A percentile compares a stretch with the other conserved stretches of the same genome.
These are phyloP conservation scores for Carex scoparia DNA, from an alignment of 176 grass and related monocot genomes.

Conservation along the genomic window DNA sequence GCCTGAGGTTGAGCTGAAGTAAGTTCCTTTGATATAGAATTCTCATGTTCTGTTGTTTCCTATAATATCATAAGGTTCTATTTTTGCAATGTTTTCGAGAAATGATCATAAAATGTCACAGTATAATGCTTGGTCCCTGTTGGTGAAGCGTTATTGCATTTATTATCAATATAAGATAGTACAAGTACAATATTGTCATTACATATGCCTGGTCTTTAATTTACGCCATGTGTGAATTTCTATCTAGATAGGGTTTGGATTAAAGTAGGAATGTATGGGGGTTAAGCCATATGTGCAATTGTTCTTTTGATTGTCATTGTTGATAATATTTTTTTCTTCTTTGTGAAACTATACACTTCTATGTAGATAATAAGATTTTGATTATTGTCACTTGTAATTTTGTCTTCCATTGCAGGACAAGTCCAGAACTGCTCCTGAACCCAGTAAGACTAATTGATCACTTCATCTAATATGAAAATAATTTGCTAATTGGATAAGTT, in stretches of 20 bases:
- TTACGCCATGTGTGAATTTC: neutral
- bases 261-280: neutral
- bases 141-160: neutral
- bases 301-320: neutral
- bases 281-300: neutral
- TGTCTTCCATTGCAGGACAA: slow-evolving; percentile 54
- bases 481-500: neutral
- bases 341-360: neutral
- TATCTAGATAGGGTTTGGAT: neutral
- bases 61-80: neutral
- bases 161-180: neutral
- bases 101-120: neutral
- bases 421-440: slow-evolving; percentile 74
- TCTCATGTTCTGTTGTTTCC: neutral
- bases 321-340: neutral
- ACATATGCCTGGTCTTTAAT: neutral
- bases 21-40: slow-evolving; percentile 23
- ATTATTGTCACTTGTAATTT: slow-evolving; percentile 22
- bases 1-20: slow-evolving; percentile 92
- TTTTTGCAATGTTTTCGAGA: neutral
- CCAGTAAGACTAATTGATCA: slow-evolving; percentile 38
- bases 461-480: slow-evolving; percentile 16
- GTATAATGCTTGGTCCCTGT: neutral
- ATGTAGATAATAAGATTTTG: neutral
- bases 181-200: neutral